A percentile compares a stretch with the other conserved stretches of the same genome.
These are phyloP conservation scores for Fusarium oligoseptatum DNA, from an alignment of 2,329 filamentous ascomycete genomes.

Conservation along the genomic window DNA sequence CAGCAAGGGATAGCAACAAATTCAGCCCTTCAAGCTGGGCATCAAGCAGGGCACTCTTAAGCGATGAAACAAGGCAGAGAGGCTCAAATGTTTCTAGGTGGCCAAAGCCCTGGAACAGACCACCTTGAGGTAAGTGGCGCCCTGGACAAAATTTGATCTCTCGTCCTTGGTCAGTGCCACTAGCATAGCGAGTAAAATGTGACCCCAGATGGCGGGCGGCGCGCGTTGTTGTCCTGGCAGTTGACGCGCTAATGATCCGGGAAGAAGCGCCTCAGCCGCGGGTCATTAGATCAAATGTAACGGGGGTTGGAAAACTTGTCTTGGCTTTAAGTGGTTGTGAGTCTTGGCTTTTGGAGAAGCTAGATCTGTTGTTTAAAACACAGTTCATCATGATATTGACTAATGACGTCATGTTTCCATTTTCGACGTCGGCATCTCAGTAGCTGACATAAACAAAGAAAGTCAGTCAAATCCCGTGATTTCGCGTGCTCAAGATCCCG, in stretches of 20 bases:
- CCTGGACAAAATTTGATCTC: background rate
- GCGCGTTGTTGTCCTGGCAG: background rate
- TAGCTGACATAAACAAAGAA: background rate
- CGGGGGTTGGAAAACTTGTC: background rate
- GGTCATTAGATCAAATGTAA: background rate
- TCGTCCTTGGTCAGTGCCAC: background rate
- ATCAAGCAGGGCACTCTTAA: background rate
- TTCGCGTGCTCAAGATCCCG: background rate
- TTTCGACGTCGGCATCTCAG: background rate
- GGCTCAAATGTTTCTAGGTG: background rate
- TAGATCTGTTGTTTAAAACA: background rate
- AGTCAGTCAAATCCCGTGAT: background rate
- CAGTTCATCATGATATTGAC: background rate
- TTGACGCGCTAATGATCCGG: background rate
- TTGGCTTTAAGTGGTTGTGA: background rate
- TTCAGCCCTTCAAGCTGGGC: background rate
- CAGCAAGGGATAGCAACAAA: background rate
- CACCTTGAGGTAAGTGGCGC: background rate
- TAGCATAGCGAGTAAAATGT: background rate
- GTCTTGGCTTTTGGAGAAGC: background rate
- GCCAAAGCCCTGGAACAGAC: background rate
- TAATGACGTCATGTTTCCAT: background rate
- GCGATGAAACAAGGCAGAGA: background rate
- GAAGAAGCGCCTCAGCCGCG: conserved; percentile 1
- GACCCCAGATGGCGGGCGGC: background rate